Conservation (phyloP, 1,284 basidiomycete species). For the Vanrija pseudolonga region DNA sequence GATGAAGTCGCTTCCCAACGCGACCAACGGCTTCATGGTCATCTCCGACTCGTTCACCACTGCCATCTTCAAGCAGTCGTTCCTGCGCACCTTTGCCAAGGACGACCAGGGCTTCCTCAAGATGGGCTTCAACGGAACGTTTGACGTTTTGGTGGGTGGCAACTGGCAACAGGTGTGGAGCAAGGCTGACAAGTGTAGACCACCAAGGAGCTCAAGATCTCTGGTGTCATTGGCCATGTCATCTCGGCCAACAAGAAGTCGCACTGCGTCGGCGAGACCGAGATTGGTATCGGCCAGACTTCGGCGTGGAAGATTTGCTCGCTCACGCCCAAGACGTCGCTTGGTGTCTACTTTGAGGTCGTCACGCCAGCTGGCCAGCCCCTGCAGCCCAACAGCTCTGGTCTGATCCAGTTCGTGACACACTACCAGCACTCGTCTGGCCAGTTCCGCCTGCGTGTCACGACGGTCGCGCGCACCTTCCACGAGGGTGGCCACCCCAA, state of each 20-base stretch:
- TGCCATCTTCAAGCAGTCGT: constrained; percentile 98
- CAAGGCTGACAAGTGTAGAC: constrained; percentile 57
- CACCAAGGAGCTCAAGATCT: constrained; percentile 98
- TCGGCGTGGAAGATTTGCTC: constrained; percentile 99
- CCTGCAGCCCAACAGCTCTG: constrained; percentile 83
- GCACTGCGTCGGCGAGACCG: constrained; percentile 94
- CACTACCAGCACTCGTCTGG: constrained; percentile 98
- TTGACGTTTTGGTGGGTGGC: constrained; percentile 67
- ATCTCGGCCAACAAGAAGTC: constrained; percentile 98
- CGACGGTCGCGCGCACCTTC: constrained; percentile 94
- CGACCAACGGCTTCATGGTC: constrained; percentile 94
- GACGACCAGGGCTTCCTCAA: constrained; percentile 87
- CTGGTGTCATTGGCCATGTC: constrained; percentile 94
- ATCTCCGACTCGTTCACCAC: constrained; percentile 97
- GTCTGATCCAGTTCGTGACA: constrained; percentile 96
- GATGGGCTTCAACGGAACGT: constrained; percentile 99
- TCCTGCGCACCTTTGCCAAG: constrained; percentile 90
- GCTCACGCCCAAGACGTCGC: constrained; percentile 81
- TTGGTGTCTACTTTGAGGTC: constrained; percentile 96
- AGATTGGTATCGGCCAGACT: constrained; percentile 97
- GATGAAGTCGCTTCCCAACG: constrained; percentile 94
- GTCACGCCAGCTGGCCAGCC: constrained; percentile 98
- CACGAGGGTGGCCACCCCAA: constrained; percentile 92
- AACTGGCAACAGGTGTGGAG: constrained; percentile 59
- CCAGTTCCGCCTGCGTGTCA: constrained; percentile 88